Percentiles rank a stretch among this genome's conserved stretches.
These are phyloP conservation scores for Collybia mongolica DNA, from an alignment of 768 basidiomycete species.

Conservation along the genomic window DNA sequence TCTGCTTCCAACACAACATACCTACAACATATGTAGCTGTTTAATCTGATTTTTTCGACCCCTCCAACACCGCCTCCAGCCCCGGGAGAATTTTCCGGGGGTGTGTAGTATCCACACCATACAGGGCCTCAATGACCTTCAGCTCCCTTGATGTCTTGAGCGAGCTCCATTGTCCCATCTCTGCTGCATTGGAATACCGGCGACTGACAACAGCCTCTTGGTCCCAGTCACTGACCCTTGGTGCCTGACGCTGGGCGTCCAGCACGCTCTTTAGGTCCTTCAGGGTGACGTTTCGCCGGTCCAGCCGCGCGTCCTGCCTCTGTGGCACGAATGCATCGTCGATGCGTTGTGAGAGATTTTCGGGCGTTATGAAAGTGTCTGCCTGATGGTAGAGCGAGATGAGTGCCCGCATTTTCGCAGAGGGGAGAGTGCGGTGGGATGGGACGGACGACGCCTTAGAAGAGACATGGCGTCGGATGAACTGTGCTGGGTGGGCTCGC, in stretches of 20 bases:
- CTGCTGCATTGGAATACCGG: not conserved
- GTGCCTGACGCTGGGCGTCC: conserved; percentile 23
- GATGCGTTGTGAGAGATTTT: conserved; percentile 63
- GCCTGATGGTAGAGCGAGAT: conserved; percentile 79
- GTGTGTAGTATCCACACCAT: conserved; percentile 39
- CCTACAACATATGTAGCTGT: not conserved
- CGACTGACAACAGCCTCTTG: conserved; percentile 7
- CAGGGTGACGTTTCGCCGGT: conserved; percentile 9
- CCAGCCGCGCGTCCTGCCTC: not conserved
- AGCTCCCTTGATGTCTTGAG: conserved; percentile 30
- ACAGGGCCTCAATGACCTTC: conserved; percentile 50
- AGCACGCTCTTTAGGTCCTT: conserved; percentile 17
- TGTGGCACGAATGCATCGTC: conserved; percentile 56
- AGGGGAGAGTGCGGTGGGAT: conserved; percentile 40
- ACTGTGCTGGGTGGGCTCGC: conserved; percentile 1
- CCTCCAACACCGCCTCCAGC: conserved; percentile 42
- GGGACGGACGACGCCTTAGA: conserved; percentile 18
- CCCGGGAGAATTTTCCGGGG: conserved; percentile 34
- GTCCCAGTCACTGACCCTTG: conserved; percentile 40
- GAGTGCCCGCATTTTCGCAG: conserved; percentile 67
- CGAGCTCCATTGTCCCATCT: conserved; percentile 25
- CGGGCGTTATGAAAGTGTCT: conserved; percentile 65
- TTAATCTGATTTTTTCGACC: conserved; percentile 21
- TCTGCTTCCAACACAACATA: too few relatives aligned
- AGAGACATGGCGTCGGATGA: conserved; percentile 18